Conservation (phyloP, 257 asterid genomes). For the Dorcoceras hygrometricum region DNA sequence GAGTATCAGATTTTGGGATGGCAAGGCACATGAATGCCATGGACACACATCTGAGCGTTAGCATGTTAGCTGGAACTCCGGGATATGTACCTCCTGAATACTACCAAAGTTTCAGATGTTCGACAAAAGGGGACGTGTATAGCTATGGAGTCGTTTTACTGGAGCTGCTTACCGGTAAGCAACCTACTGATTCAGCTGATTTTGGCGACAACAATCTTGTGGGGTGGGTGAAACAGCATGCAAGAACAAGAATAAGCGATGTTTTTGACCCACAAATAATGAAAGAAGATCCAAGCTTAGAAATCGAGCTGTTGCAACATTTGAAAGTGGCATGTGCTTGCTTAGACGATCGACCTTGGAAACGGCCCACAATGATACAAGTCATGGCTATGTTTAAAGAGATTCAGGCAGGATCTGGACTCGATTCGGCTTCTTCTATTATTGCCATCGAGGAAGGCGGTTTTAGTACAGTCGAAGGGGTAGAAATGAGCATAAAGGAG, state of each 20-base stretch:
- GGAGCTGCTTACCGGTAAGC: conserved; percentile 82
- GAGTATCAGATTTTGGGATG: conserved; percentile 98
- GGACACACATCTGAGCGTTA: conserved; percentile 92
- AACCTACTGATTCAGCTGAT: conserved; percentile 82
- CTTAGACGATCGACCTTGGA: conserved; percentile 77
- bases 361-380: conserved; percentile 84
- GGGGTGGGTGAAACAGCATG: conserved; percentile 86
- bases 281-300: conserved; percentile 70
- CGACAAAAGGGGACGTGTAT: conserved; percentile 86
- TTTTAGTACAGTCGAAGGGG: conserved; percentile 48
- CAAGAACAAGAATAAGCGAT: conserved; percentile 56
- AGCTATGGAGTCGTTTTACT: conserved; percentile 89
- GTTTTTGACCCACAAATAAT: conserved; percentile 63
- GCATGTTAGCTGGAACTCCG: conserved; percentile 92
- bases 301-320: conserved; percentile 73
- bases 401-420: conserved; percentile 73
- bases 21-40: conserved; percentile 78
- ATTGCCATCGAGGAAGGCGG: conserved; percentile 36
- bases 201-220: conserved; percentile 93
- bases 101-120: conserved; percentile 85
- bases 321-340: conserved; percentile 72
- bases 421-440: conserved; percentile 55
- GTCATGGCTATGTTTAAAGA: conserved; percentile 84
- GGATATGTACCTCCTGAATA: conserved; percentile 97
- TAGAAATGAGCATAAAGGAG: conserved; percentile 84